Base-by-base conservation (phyloP, 2,329 filamentous ascomycete genomes). In the Calonectria henricotiae region DNA sequence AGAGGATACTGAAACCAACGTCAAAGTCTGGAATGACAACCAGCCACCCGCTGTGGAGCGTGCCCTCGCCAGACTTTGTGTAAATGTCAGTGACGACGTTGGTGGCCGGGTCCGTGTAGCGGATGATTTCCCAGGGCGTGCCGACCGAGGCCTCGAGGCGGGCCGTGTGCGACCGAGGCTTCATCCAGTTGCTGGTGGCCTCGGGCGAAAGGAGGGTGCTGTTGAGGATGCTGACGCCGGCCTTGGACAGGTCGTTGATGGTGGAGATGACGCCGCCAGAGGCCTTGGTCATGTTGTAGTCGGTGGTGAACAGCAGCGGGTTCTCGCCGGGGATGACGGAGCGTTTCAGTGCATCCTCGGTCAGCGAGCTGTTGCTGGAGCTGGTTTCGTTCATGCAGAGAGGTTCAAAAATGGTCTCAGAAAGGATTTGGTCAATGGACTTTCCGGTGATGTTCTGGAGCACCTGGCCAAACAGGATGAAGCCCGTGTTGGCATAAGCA, bases 11-110 rank as follows among this genome's bases (percentile, higher is more conserved):
- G 67, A 86, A 83, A 1, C 85, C 84, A 13, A 84, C 77, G 58
- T 83, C 79, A 55, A 80, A 85, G 71, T 86, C 84, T 0, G 84
- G 85, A 4, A 86, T 70, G 6, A 87, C 74, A 3, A 80, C 80
- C 0, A 87, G 63, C 12, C 82, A 77, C 1, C 81, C 79, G 20
- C 79, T 80, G 69, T 85, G 86, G 44, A 17, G 43, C n/a, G 58
- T 43, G 17, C 46, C 43, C 15, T 60, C 63, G 47, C 68, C 68
- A 5, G 68, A 67, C 58, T 73, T 73, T 15, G 68, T 69, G 63
- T 73, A 73, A 13, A 73, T 75, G 73, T 25, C 51, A 13, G 51
- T 58, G 32, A 58, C 51, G 35, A 39, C 51, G 32, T 23, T 37
- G 20, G 51, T 58, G 9, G 37, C 32, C 32, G 51, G 51, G 51